A percentile compares a stretch with the other conserved stretches of the same genome.
phyloP scores from a whole-genome alignment of 495 filamentous ascomycete genomes.

The Daldinia decipiens region DNA sequence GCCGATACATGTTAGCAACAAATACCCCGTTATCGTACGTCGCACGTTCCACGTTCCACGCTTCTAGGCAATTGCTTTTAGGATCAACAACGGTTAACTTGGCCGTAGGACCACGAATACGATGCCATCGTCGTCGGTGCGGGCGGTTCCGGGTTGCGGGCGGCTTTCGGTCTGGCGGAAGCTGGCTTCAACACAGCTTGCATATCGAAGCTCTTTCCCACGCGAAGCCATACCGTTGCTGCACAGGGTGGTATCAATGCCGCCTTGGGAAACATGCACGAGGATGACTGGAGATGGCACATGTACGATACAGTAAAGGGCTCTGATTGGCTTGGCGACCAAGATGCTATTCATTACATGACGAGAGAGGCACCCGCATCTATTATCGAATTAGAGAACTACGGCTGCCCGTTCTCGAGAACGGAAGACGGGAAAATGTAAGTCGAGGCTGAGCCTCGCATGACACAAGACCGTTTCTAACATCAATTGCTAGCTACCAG shows the following conservation, averaged over 20 bases:
- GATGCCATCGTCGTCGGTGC: conserved; percentile 94
- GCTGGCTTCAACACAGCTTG: conserved; percentile 98
- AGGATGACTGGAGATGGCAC: conserved; percentile 99
- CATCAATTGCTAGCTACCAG: conserved; percentile 72
- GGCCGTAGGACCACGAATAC: conserved; percentile 64
- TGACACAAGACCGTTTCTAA: conserved; percentile 21
- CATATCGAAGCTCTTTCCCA: conserved; percentile 98
- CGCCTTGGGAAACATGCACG: conserved; percentile 87
- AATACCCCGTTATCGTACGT: conserved; percentile 93
- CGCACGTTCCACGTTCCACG: conserved; percentile 8
- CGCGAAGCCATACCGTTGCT: conserved; percentile 93
- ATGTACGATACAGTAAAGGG: conserved; percentile 99
- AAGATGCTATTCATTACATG: conserved; percentile 99
- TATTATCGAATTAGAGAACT: conserved; percentile 95
- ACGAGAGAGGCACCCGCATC: conserved; percentile 91
- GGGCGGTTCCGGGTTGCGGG: conserved; percentile 91
- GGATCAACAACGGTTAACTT: conserved; percentile 42
- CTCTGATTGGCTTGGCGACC: conserved; percentile 97
- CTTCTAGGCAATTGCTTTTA: neutral
- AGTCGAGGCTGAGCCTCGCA: conserved; percentile 36
- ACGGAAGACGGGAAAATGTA: conserved; percentile 95
- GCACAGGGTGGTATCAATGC: conserved; percentile 96
- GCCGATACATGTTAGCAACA: conserved; percentile 79
- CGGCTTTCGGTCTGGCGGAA: conserved; percentile 95
- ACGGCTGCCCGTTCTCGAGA: conserved; percentile 96